Evolutionary conservation across 495 filamentous ascomycete species (phyloP), one percentile per base, ranked within the genome.

Genomic region (Clavariopsis aquatica): DNA sequence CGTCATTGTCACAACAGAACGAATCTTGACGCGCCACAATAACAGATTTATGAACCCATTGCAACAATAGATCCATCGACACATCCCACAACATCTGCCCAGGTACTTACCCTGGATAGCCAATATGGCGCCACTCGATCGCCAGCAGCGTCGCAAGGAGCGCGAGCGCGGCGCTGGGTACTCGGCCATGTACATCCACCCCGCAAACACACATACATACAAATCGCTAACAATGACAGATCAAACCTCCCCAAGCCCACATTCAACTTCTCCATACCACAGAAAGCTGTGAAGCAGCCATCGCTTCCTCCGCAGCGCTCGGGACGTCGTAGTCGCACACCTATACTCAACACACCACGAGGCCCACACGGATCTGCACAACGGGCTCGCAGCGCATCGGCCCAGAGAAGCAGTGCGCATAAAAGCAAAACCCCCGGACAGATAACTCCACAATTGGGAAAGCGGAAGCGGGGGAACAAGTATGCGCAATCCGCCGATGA

Each of bases 161-260:
- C 65, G 65, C 22, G 49, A 64, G n/a, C 65, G 65, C 52, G 65
- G 65, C 28, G 65, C 65, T 24, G 65, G 65, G 60, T 68, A 49
- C 34, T 28, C 22, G 9, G 10, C 29, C 31, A 17, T 41, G 20
- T 19, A 54, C 29, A 49, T 34, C 5, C 31, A 5, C 31, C 31
- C 31, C 31, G 31, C 31, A 34, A 34, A 12, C 31, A 34, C 31
- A 6, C 31, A 34, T 12, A 22, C 5, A n/a, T 20, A 15, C 4
- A 3, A 13, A 12, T 8, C 23, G 38, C 51, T 61, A 20, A 66
- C 58, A 31, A 20, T 12, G 20, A 9, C 57, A 67, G 52, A 10
- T 8, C 58, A 36, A 23, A 23, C 13, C 1, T 55, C 2, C 52
- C 62, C 20, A 58, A 56, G 26, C 24, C 45, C 22, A 68, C 26